Evolutionary conservation across 2,329 filamentous ascomycete species (phyloP), one percentile per base, ranked within the genome.

Genomic region (Calonectria pteridis): DNA sequence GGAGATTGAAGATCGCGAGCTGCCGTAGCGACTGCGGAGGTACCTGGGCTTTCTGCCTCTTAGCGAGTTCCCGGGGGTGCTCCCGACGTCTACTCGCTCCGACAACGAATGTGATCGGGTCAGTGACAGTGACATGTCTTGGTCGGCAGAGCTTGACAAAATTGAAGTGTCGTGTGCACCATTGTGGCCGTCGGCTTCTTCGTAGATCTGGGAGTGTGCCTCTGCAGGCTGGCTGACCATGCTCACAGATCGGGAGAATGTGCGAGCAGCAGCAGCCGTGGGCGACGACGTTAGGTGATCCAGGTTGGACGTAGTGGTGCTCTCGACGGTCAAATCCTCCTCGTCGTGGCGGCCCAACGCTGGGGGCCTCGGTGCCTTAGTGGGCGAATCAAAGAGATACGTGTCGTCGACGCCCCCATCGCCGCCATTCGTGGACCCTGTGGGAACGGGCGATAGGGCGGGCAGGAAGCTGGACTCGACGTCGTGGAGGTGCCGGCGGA

Each of bases 401-500:
- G 90, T 91, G 81, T 92, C 91, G 83, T 92, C 90, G 69, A 86
- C 81, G 29, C 79, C 78, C 72, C 77, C 79, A 26, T 76, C 73
- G 46, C 53, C 76, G 75, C 53, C 76, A 75, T 84, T 85, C 40
- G 85, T 83, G 13, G 86, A 83, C 65, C 87, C 84, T 35, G 85
- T 85, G 43, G 86, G 87, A 59, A 92, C 87, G 16, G 91, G 91
- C 10, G 91, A 93, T 7, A 90, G 81, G 7, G 88, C 87, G 2
- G 90, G 89, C 69, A 92, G 81, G 79, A 93, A 93, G 83, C 91
- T 93, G 40, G 91, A 93, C 80, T 93, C 92, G 75, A 93, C 88
- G 78, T 93, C 91, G 77, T 89, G 87, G 26, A 93, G 82, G 79
- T 93, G 91, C 69, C 88, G 87, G 74, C 88, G 86, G 26, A 92